These are phyloP conservation scores for Trichoderma sp. DNA, from an alignment of 2,329 filamentous ascomycete species.

Conservation along the genomic window DNA sequence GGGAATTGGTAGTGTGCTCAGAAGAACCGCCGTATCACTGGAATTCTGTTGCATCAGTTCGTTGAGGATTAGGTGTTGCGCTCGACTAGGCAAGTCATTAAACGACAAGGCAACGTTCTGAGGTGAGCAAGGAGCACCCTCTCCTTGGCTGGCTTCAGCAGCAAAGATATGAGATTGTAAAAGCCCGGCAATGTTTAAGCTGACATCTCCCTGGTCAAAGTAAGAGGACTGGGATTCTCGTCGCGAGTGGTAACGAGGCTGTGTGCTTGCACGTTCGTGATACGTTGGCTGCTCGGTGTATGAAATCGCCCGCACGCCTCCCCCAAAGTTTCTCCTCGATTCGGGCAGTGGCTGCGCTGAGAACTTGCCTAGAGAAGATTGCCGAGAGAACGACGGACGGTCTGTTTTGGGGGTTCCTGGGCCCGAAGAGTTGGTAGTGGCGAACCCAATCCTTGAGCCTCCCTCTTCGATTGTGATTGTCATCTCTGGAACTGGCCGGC, in stretches of 20 bases:
- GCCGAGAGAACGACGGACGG: constrained; percentile 38
- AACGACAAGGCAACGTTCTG: constrained; percentile 71
- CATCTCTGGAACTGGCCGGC: constrained; percentile 68
- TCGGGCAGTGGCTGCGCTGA: constrained; percentile 62
- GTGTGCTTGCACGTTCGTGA: constrained; percentile 26
- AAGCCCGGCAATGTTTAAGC: constrained; percentile 44
- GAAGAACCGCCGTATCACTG: constrained; percentile 68
- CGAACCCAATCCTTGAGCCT: constrained; percentile 66
- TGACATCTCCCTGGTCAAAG: constrained; percentile 34
- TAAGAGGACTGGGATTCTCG: constrained; percentile 37
- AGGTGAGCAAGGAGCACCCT: constrained; percentile 48
- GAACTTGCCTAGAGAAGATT: constrained; percentile 55
- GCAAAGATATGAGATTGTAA: constrained; percentile 38
- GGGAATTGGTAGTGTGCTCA: constrained; percentile 81
- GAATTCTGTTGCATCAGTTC: constrained; percentile 73
- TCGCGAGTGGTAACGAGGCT: constrained; percentile 37
- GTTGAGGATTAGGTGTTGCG: constrained; percentile 83
- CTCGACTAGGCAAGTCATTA: constrained; percentile 79
- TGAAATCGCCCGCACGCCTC: constrained; percentile 59
- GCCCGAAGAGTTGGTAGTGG: constrained; percentile 30
- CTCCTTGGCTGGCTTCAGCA: constrained; percentile 26
- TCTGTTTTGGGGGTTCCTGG: constrained; percentile 30
- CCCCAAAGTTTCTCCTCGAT: constrained; percentile 53
- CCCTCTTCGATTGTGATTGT: constrained; percentile 63
- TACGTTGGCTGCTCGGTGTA: constrained; percentile 47